Conservation (phyloP, 73 alveolate species). For the Blepharisma stoltei region DNA sequence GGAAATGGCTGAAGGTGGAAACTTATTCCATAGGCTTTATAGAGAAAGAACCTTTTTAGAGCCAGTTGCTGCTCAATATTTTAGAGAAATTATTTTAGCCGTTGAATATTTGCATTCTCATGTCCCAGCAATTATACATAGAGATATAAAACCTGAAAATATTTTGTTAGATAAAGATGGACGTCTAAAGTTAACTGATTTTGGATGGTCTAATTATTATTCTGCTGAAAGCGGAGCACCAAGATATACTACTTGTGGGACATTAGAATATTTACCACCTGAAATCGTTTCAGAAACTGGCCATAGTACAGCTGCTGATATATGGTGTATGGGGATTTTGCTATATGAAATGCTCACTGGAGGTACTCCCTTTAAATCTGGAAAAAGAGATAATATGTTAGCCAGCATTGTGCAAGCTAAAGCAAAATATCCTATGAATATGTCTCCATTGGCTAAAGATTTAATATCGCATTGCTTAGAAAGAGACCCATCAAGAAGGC, state of each 20-base stretch:
- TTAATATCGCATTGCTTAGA: not conserved
- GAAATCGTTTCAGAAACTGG: slow-evolving; percentile 48
- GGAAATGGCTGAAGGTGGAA: slow-evolving; percentile 61
- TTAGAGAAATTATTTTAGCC: slow-evolving; percentile 81
- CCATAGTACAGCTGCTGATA: slow-evolving; percentile 33
- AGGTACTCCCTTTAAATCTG: slow-evolving; percentile 41
- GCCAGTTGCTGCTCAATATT: slow-evolving; percentile 72
- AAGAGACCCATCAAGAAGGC: slow-evolving; percentile 14
- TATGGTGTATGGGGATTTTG: slow-evolving; percentile 53
- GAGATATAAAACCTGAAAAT: slow-evolving; percentile 50
- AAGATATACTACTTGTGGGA: slow-evolving; percentile 58
- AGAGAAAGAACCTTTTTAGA: slow-evolving; percentile 66
- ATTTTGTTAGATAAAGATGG: slow-evolving; percentile 50
- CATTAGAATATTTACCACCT: slow-evolving; percentile 69
- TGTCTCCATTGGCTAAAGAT: slow-evolving; percentile 32
- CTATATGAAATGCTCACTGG: slow-evolving; percentile 54
- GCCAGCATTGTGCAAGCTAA: not conserved
- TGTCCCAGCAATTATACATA: slow-evolving; percentile 64
- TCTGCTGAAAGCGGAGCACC: slow-evolving; percentile 39
- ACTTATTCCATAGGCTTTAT: slow-evolving; percentile 42
- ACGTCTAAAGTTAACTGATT: slow-evolving; percentile 65
- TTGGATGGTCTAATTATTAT: slow-evolving; percentile 70
- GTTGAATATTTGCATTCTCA: slow-evolving; percentile 72
- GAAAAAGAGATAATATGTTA: slow-evolving; percentile 26
- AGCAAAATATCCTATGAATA: slow-evolving; percentile 11